Evolutionary conservation across 331 rosid species (phyloP), one percentile per base, ranked within the genome.

Genomic region (Quercus phellos): DNA sequence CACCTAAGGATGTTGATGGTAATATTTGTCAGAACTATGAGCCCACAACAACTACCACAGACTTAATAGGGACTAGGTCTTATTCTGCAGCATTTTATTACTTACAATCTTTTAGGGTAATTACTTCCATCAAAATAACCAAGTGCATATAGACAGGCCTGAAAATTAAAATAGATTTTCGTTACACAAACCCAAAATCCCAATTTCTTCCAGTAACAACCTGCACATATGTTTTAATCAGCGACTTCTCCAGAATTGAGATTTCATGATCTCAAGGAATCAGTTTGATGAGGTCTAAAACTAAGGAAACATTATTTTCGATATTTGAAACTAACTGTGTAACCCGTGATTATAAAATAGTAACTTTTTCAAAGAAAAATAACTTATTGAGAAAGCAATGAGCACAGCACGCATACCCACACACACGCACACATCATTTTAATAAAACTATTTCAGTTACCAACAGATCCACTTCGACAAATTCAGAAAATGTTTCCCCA

Each of bases 391-490:
- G 61, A 79, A 42, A 38, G 50, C 46, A 24, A 26, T 24, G 2
- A 32, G 35, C 35, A 32, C 35, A 32, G 35, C 35, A 4, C 6
- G 1, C 35, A 32, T 32, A 4, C 35, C 6, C 46, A 30, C 46
- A 30, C 50, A 14, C 11, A 63, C 0, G 3, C 26, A 59, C 26
- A 24, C 12, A 59, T 26, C 4, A 64, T 18, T 64, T 32, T 64
- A 64, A 58, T 68, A 77, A 70, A 83, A 51, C 74, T 42, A 64
- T 83, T 82, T 84, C 56, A 78, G 59, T 85, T 86, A 94, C 97
- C 97, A 82, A 88, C 83, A 86, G 91, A 92, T 83, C 97, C 99
- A 86, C 97, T 96, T 12, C 96, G 94, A 81, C 88, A 92, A 66
- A 89, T 91, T 55, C 91, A 80, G 99, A 87, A 85, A 92, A 88